A percentile compares a stretch with the other conserved stretches of the same genome.
phyloP scores from a whole-genome alignment of 306 rosid species.

The Quercus engelmannii region DNA sequence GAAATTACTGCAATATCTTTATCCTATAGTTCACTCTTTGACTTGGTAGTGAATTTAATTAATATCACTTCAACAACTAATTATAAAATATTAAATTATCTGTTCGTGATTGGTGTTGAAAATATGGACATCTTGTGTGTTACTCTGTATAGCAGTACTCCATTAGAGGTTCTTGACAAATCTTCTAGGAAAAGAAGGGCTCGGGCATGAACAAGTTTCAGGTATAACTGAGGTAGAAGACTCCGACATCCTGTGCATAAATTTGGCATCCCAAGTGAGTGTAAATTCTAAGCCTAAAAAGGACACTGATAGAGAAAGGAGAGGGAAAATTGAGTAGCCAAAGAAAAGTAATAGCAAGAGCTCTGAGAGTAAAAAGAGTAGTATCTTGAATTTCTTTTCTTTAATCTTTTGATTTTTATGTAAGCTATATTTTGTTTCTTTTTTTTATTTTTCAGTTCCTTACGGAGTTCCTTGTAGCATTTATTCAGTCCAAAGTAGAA shows the following conservation, averaged over 20 bases:
- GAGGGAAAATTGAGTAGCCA: conserved; percentile 37
- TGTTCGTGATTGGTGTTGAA: conserved; percentile 7
- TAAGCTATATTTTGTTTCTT: too few species aligned
- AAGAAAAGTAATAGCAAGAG: conserved; percentile 43
- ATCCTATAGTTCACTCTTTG: too few species aligned
- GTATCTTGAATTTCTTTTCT: conserved; percentile 77
- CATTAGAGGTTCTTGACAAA: conserved; percentile 17
- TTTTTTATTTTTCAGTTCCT: not conserved
- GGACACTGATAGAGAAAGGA: conserved; percentile 31
- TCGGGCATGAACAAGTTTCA: conserved; percentile 41
- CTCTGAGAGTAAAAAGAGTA: conserved; percentile 29
- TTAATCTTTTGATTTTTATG: conserved; percentile 22
- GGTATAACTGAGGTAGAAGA: conserved; percentile 47
- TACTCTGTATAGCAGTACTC: conserved; percentile 18
- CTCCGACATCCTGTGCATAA: conserved; percentile 28
- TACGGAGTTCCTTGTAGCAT: not conserved
- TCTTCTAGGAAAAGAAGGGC: conserved; percentile 51
- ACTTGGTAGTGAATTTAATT: too few species aligned
- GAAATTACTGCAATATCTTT: too few species aligned
- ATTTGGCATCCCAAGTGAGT: conserved; percentile 61
- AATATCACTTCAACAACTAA: too few species aligned
- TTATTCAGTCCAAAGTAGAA: not conserved
- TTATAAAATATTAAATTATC: too few species aligned
- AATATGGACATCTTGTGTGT: conserved; percentile 16
- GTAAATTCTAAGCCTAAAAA: conserved; percentile 44